These are phyloP conservation scores for Coemansia furcata DNA, from an alignment of 192 early-diverging fungal species.

Conservation along the genomic window DNA sequence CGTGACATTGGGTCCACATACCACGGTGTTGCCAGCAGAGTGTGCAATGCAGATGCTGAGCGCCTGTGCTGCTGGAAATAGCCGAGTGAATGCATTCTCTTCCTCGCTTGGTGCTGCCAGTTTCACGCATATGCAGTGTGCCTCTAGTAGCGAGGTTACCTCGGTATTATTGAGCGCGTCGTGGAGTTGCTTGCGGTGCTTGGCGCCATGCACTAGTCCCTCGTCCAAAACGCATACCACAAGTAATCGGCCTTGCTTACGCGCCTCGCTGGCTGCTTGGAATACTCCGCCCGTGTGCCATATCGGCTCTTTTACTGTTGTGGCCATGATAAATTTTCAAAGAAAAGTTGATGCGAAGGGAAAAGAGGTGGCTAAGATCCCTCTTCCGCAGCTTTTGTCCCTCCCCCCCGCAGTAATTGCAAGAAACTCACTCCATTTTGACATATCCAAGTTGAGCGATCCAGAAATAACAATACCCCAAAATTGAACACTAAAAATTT, in stretches of 20 bases:
- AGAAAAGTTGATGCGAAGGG: not conserved
- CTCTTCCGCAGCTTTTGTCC: not conserved
- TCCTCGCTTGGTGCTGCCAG: not conserved
- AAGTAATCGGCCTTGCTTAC: not conserved
- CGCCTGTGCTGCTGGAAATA: not conserved
- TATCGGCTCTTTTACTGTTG: not conserved
- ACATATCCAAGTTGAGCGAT: not conserved
- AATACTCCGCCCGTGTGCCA: not conserved
- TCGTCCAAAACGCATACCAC: not conserved
- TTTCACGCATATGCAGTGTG: not conserved
- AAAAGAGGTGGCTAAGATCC: not conserved
- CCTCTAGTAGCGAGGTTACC: not conserved
- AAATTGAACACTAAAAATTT: not conserved
- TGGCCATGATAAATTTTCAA: not conserved
- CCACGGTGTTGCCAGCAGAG: not conserved
- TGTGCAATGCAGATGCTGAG: not conserved
- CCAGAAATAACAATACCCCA: too few relatives aligned
- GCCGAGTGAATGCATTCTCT: not conserved
- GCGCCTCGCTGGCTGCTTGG: not conserved
- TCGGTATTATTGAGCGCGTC: not conserved
- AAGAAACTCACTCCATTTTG: not conserved
- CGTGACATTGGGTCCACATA: not conserved
- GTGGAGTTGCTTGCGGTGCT: not conserved
- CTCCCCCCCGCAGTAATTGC: not conserved
- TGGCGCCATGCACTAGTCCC: not conserved